Base-by-base conservation (phyloP, 139 green algal species). In the Nannochloris sp. region DNA sequence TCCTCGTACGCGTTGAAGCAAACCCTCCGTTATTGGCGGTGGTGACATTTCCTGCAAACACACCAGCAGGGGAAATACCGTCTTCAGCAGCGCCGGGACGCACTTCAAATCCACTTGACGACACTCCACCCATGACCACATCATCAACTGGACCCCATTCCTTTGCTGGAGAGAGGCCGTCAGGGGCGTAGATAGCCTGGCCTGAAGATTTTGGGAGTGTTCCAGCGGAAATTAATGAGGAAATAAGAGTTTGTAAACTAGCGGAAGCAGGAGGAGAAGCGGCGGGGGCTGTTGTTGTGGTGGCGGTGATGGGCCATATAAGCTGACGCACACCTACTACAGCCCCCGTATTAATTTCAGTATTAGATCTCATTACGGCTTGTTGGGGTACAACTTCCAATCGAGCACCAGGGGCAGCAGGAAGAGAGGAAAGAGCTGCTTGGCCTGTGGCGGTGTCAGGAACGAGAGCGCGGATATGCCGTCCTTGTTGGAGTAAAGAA, bases 81-180 rank as follows among this genome's bases (percentile, higher is more conserved):
- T 78, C 69, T 71, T 94, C 87, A 1, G 87, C 89, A 8, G 66
- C 79, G 3, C 69, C 74, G 5, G 31, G 31, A 23, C 68, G 62
- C 19, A 86, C 37, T 19, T 23, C 48, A 15, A 87, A 71, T 4
- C 25, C 44, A 53, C 75, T 89, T 53, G 81, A 42, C 48, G 71
- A 87, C 13, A 84, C 81, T 12, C 91, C 91, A 10, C 91, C 91
- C 92, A 97, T 97, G 4, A 97, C 92, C 19, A 97, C 92, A 60
- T 97, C 92, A 57, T 97, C 92, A 36, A 97, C 71, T 1, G 89
- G 53, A 2, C 88, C 90, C 81, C 83, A 97, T 6, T 68, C 65
- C 30, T 58, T 45, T 7, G 55, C 60, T 12, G 61, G 13, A 10
- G 54, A 64, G 0, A 29, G 45, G 19, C 59, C 62, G 14, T 74